phyloP scores from a whole-genome alignment of 2,329 filamentous ascomycete genomes.

The Alternaria infectoria region DNA sequence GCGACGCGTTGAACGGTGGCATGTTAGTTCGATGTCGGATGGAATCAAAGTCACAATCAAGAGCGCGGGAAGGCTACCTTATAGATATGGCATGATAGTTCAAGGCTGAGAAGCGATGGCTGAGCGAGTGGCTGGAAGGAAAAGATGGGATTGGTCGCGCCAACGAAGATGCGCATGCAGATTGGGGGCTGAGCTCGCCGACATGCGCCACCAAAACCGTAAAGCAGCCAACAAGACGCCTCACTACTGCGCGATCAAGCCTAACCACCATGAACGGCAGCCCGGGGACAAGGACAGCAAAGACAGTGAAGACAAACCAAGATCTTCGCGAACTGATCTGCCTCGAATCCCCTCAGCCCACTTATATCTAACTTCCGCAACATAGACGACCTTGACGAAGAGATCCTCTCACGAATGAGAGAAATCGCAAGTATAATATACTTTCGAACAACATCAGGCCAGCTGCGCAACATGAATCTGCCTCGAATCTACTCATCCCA shows the following conservation, averaged over 20 bases:
- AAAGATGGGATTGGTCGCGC: background rate
- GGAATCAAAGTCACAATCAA: background rate
- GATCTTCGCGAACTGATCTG: background rate
- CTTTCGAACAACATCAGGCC: too few relatives aligned
- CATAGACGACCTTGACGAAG: too few relatives aligned
- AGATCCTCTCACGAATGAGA: too few relatives aligned
- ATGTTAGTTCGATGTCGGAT: background rate
- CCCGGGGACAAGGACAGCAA: background rate
- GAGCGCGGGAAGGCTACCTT: background rate
- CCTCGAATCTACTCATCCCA: background rate
- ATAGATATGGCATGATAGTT: background rate
- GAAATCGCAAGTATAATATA: too few relatives aligned
- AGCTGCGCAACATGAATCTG: background rate
- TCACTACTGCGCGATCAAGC: background rate
- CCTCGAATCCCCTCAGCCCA: too few relatives aligned
- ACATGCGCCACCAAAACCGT: background rate
- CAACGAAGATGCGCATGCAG: background rate
- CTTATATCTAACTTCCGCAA: too few relatives aligned
- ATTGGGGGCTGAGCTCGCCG: background rate
- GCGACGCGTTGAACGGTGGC: background rate
- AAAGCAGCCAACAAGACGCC: background rate
- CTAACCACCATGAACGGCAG: background rate
- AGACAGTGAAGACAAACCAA: background rate
- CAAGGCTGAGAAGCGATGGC: background rate
- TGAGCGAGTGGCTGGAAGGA: background rate